Evolutionary conservation across 768 basidiomycete species (phyloP), one percentile per base, ranked within the genome.

Genomic region (Pleurotus sapidus): DNA sequence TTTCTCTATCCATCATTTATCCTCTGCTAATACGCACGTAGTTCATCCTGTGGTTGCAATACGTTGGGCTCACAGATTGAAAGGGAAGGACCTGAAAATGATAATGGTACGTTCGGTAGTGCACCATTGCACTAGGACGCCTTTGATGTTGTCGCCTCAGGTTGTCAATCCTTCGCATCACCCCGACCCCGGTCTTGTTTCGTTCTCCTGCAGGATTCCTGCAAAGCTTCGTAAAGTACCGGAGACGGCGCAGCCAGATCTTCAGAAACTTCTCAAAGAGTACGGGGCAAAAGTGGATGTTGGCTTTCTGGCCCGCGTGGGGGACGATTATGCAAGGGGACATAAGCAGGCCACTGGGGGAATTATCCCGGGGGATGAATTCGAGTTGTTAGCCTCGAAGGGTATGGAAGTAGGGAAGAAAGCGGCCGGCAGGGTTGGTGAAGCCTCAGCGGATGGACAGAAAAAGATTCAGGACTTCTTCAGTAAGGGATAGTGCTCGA

Each of bases 41-140:
- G 49, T 51, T 17, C 49, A 51, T 51, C 49, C 49, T 17, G 11
- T 51, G 8, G 23, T 51, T 8, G 49, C 49, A 9, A 51, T 34
- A 39, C 49, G 49, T 15, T 51, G 49, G 49, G 25, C 49, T 11
- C 5, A 4, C 5, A 51, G 27, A 30, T 38, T 51, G 27, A 51
- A 51, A 51, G 49, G 49, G 30, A 51, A 51, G 34, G 20, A 51
- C 7, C 37, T 51, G 30, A 37, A 25, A 30, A 51, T 51, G 49
- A 30, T 39, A 17, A 51, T 51, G 30, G 49, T 51, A 51, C 6
- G n/a, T 17, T 6, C 18, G 5, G 24, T 49, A 27, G 3, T 3
- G 20, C 20, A 20, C 20, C 46, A 47, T 3, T n/a, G n/a, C 23
- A 3, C 11, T 0, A 24, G 9, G 5, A 25, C 8, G 20, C 43